Conservation (phyloP, 352 stramenopile species). For the Plasmopara muralis region DNA sequence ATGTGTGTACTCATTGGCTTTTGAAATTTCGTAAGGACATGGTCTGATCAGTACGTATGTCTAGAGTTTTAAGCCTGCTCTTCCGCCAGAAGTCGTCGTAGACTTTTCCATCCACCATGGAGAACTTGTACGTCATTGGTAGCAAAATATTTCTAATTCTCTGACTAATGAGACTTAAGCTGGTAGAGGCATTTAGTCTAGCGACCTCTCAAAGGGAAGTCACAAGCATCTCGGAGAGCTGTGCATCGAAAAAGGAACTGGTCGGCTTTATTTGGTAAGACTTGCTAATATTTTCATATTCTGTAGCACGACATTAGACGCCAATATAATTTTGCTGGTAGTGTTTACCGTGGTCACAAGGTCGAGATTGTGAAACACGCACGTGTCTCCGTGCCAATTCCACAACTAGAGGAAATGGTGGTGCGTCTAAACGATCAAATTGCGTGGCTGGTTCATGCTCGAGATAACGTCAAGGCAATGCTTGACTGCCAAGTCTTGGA, state of each 20-base stretch:
- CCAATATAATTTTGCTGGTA: conserved; percentile 16
- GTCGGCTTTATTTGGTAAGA: conserved; percentile 71
- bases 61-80: conserved; percentile 55
- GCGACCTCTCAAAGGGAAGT: conserved; percentile 47
- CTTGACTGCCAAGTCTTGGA: conserved; percentile 41
- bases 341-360: conserved; percentile 61
- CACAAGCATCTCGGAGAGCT: conserved; percentile 50
- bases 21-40: background rate
- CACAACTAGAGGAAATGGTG: conserved; percentile 77
- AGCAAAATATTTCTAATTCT: background rate
- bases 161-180: conserved; percentile 17
- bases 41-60: conserved; percentile 1
- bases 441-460: conserved; percentile 53
- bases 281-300: background rate
- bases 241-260: conserved; percentile 73
- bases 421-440: conserved; percentile 57
- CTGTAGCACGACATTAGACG: background rate
- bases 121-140: conserved; percentile 43
- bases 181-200: conserved; percentile 70
- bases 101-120: conserved; percentile 81
- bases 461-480: conserved; percentile 68
- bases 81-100: conserved; percentile 68
- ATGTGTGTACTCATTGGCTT: conserved; percentile 32
- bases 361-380: conserved; percentile 77
- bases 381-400: conserved; percentile 57